Evolutionary conservation across 1,284 basidiomycete genomes (phyloP).

Genomic region (Tranzscheliella williamsii): DNA sequence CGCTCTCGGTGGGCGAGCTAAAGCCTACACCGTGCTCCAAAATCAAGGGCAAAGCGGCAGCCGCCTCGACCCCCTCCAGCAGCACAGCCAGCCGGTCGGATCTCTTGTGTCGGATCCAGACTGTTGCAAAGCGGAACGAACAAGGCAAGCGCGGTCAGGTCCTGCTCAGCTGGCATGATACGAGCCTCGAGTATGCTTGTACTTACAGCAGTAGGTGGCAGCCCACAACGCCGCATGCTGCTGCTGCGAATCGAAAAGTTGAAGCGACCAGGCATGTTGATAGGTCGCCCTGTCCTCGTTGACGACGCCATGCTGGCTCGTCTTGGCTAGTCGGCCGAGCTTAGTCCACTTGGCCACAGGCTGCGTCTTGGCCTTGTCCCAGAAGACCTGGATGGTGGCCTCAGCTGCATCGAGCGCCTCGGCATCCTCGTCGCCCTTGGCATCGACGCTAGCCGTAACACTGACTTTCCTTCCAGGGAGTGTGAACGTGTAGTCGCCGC

Average conservation of each 20-base stretch:
- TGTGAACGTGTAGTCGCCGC: slow-evolving; percentile 5
- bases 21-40: too few species aligned
- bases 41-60: too few species aligned
- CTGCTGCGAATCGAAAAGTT: slow-evolving; percentile 2
- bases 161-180: too few species aligned
- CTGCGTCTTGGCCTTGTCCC: neutral
- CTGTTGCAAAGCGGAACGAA: too few species aligned
- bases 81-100: too few species aligned
- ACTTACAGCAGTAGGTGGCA: too few species aligned
- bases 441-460: slow-evolving; percentile 1
- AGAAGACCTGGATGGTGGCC: slow-evolving; percentile 3
- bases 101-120: too few species aligned
- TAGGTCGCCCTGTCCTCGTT: slow-evolving; percentile 23
- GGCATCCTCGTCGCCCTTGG: neutral
- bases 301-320: slow-evolving; percentile 31
- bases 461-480: slow-evolving; percentile 1
- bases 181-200: too few species aligned
- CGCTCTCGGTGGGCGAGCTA: too few species aligned
- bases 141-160: too few species aligned
- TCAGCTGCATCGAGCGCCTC: neutral
- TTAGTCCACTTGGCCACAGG: slow-evolving; percentile 8
- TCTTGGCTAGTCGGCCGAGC: slow-evolving; percentile 12
- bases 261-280: slow-evolving; percentile 21
- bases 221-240: too few species aligned
- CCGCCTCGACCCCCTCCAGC: too few species aligned